Conservation (phyloP, 2,329 filamentous ascomycete genomes). For the Xylariaceae sp. region DNA sequence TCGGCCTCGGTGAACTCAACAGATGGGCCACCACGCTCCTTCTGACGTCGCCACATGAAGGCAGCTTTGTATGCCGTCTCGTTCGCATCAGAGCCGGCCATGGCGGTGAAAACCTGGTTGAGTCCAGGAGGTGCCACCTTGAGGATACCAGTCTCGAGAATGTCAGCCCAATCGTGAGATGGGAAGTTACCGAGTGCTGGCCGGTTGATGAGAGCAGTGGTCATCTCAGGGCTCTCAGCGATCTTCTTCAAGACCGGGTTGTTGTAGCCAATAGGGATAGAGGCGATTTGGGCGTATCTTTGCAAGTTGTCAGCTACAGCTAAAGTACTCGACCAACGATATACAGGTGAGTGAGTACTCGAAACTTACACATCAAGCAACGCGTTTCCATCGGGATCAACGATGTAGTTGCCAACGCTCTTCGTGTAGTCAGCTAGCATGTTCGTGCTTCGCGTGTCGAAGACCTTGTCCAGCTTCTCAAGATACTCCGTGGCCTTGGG, state of each 20-base stretch:
- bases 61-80: slow-evolving; percentile 93
- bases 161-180: slow-evolving; percentile 72
- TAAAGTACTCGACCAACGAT: background rate
- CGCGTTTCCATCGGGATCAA: slow-evolving; percentile 65
- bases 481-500: slow-evolving; percentile 66
- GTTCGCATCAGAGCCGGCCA: slow-evolving; percentile 87
- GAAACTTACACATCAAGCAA: slow-evolving; percentile 63
- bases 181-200: slow-evolving; percentile 90
- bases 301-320: slow-evolving; percentile 12
- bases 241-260: slow-evolving; percentile 69
- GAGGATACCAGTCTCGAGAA: slow-evolving; percentile 75
- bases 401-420: slow-evolving; percentile 76
- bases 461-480: slow-evolving; percentile 68
- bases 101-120: slow-evolving; percentile 84
- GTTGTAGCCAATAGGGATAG: slow-evolving; percentile 89
- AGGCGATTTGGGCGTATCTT: slow-evolving; percentile 86
- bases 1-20: slow-evolving; percentile 79
- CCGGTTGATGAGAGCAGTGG: slow-evolving; percentile 75
- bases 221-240: slow-evolving; percentile 72
- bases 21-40: slow-evolving; percentile 69
- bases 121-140: slow-evolving; percentile 77
- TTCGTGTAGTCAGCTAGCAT: slow-evolving; percentile 72
- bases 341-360: background rate
- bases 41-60: slow-evolving; percentile 85
- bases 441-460: slow-evolving; percentile 81